Percentiles rank a stretch among this genome's conserved stretches.
These are phyloP conservation scores for Yamadazyma atmosphaerica DNA, from an alignment of 1,139 yeast species.

Conservation along the genomic window DNA sequence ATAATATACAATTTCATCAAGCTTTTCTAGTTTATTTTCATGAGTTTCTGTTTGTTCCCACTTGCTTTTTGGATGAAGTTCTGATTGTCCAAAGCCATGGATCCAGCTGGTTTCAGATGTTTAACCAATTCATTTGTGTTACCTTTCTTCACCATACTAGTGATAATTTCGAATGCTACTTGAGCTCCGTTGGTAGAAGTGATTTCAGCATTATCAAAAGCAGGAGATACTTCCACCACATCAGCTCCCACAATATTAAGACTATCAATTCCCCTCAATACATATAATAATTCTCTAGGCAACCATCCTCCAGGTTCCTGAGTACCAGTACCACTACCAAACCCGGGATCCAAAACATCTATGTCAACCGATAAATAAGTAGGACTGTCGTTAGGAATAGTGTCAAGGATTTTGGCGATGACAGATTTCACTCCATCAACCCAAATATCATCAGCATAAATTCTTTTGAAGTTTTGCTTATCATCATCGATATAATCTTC, in stretches of 20 bases:
- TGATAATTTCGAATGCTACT: constrained; percentile 65
- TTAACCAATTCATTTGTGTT: constrained; percentile 15
- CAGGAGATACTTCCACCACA: constrained; percentile 75
- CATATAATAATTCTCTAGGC: constrained; percentile 69
- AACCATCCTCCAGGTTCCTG: constrained; percentile 83
- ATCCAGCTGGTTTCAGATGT: neutral
- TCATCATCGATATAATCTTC: constrained; percentile 68
- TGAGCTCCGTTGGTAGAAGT: constrained; percentile 80
- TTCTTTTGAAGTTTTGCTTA: constrained; percentile 60
- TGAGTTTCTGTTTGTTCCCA: constrained; percentile 9
- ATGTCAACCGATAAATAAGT: constrained; percentile 74
- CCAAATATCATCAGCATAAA: constrained; percentile 72
- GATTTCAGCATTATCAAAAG: constrained; percentile 69
- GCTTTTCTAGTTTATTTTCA: constrained; percentile 3
- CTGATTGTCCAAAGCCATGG: constrained; percentile 4
- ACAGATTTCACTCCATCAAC: constrained; percentile 57
- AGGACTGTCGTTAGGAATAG: constrained; percentile 57
- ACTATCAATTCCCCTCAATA: constrained; percentile 57
- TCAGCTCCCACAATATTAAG: constrained; percentile 76
- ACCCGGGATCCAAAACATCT: constrained; percentile 79
- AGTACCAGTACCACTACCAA: constrained; percentile 83
- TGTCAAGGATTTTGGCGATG: constrained; percentile 46
- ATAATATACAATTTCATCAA: constrained; percentile 4
- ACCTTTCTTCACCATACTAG: constrained; percentile 72
- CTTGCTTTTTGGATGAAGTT: constrained; percentile 5